Base-by-base conservation (phyloP, 176 grass and related monocot species). In the Rhynchospora breviuscula region DNA sequence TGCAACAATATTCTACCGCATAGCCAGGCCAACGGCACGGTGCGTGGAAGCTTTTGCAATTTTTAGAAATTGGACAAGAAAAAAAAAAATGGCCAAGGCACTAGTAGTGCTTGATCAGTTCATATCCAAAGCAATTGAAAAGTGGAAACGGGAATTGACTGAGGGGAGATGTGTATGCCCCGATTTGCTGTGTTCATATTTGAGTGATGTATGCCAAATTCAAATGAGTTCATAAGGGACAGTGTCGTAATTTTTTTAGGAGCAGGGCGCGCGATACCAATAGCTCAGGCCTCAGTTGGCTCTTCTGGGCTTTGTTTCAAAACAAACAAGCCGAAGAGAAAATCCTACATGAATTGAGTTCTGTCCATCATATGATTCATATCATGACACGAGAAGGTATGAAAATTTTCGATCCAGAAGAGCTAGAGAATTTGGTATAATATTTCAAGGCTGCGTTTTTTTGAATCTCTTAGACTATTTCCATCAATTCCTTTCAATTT, bases 401-500 rank as follows among this genome's bases (percentile, higher is more conserved):
- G 44, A 29, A 43, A 0, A 8, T 81, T 0, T 89, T 92, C 18
- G 53, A 85, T 2, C 35, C 18, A 2, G 78, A 87, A 66, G 90
- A 89, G 26, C 22, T 78, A 1, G 57, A 83, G 2, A 52, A 54
- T 10, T 81, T 87, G 1, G 53, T 87, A 7, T 92, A 92, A 7
- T 92, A 92, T 78, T 58, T 92, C 10, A 69, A 85, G 2, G 90
- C 87, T 1, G 82, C 90, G 22, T 23, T 92, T n/a, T n/a, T 78
- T 83, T 2, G 90, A 89, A 79, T 81, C 87, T 0, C 66, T 92
- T 1, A 65, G 90, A 79, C 81, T 92, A 0, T 81, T 72, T 60
- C 87, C 87, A 0, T 59, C 87, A 0, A 54, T 53, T 0, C 81
- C 85, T 0, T 19, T 84, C 1, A 83, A 92, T 56, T 86, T 67